Evolutionary conservation across 2,329 filamentous ascomycete genomes (phyloP), one percentile per base, ranked within the genome.

Genomic region (Mycosphaerella sp.): DNA sequence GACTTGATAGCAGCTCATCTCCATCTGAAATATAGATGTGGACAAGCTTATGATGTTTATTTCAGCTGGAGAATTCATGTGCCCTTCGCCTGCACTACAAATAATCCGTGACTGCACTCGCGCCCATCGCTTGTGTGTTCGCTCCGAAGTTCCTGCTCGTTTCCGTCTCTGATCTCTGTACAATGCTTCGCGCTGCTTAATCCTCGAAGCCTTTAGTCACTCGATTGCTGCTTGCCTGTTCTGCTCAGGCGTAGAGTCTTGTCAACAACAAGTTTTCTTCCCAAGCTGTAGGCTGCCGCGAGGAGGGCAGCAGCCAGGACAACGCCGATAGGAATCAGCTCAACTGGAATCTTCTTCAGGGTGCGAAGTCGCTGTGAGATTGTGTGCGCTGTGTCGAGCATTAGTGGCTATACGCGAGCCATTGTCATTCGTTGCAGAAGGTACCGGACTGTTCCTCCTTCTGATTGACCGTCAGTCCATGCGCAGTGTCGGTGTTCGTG

Each of bases 281-380:
- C 69, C 74, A 86, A 76, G 53, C 90, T 93, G 80, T 95, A 97
- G 70, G 77, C 71, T 65, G 87, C 93, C 63, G 89, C 89, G 68
- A 77, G 73, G 61, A 97, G 70, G 67, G 90, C 81, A 65, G 82
- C 73, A 63, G 77, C 81, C 67, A 97, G 84, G 73, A 97, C 93
- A 63, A 93, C 75, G 71, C 90, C 90, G 65, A 98, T 85, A 68
- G 93, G 93, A 64, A 90, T 82, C 80, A 98, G 80, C 80, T 98
- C 93, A 63, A 89, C 83, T 63, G 93, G 93, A 68, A 97, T 86
- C 75, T 84, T 84, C 80, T 86, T 90, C 68, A 96, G 79, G 70
- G 83, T 85, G 71, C 90, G 87, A 66, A 98, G 79, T 71, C 91
- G 88, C 79, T 97, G 93, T 62, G 91, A 95, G 73, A 97, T 83